Evolutionary conservation across 2,329 filamentous ascomycete species (phyloP), one percentile per base, ranked within the genome.

Genomic region (Fusarium protoensiforme): DNA sequence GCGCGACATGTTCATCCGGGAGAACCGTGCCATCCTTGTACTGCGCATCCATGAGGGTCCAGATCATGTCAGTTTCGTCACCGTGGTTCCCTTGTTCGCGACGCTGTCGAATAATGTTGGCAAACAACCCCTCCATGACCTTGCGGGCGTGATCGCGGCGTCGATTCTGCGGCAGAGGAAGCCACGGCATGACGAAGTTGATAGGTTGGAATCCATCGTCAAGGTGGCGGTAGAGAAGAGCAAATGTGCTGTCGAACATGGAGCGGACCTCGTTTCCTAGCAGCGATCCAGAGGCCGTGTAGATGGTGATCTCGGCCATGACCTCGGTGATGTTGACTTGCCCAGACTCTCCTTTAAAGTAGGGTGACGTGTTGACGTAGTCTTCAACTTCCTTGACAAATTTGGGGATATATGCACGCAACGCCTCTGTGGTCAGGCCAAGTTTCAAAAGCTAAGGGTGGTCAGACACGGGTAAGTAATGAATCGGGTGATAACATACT

Each of bases 131-230:
- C 54, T 94, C 89, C 87, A 98, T 92, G 67, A 92, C 96, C 73
- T 88, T 87, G 81, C 95, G 93, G 13, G 94, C 94, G 68, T 88
- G 86, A 77, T 97, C 94, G 62, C 94, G 92, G 76, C 90, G 91
- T 74, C 92, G 91, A 83, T 97, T 97, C 83, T 95, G 93, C 2
- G 94, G 94, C 7, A 97, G 88, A 27, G 94, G 94, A 20, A 92
- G 92, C 92, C 94, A 96, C 68, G 94, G 93, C 63, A 97, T 87
- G 87, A 93, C 92, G 81, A 97, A 97, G 84, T 97, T 97, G 84
- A 96, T 90, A 4, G 94, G 92, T 39, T 90, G 92, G 83, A 97
- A 97, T 10, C 94, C 94, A 89, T 94, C 94, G 79, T 97, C 94
- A 51, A 97, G 90, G 78, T 97, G 92, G 81, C 96, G 93, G 85